phyloP scores from a whole-genome alignment of 2,329 filamentous ascomycete genomes.

The Venturia carpophila region DNA sequence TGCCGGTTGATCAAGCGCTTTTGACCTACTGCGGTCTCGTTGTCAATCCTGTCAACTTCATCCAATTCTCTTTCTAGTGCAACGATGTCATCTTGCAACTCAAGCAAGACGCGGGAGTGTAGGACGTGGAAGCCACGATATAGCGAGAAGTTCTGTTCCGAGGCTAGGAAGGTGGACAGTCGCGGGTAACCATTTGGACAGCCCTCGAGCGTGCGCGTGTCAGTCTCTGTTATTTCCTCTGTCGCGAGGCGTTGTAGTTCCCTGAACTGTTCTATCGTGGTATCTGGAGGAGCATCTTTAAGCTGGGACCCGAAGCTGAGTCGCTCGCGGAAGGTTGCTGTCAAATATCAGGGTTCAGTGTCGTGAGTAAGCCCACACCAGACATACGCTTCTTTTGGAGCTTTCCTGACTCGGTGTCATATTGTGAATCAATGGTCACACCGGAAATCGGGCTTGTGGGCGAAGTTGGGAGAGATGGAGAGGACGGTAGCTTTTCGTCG shows the following conservation, averaged over 20 bases:
- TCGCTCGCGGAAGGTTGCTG: slow-evolving; percentile 5
- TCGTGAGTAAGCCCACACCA: neutral
- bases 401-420: neutral
- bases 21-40: slow-evolving; percentile 11
- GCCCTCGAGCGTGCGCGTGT: slow-evolving; percentile 27
- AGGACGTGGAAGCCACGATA: slow-evolving; percentile 36
- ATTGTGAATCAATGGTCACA: neutral
- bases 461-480: neutral
- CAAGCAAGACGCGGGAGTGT: slow-evolving; percentile 33
- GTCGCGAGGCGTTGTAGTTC: neutral
- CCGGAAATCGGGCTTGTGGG: neutral
- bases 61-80: slow-evolving; percentile 33
- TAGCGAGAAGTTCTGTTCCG: slow-evolving; percentile 34
- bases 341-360: neutral
- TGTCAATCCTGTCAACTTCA: slow-evolving; percentile 23
- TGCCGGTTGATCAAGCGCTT: slow-evolving; percentile 18
- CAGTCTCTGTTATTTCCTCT: slow-evolving; percentile 3
- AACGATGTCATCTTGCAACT: slow-evolving; percentile 33
- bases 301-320: neutral
- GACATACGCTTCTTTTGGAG: slow-evolving; percentile 3
- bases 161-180: slow-evolving; percentile 34
- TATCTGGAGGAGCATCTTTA: neutral
- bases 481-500: neutral
- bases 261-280: neutral
- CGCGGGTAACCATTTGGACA: slow-evolving; percentile 33